Percentiles rank a stretch among this genome's conserved stretches.
Evolutionary conservation across 148 eudicot species (phyloP).

Genomic region (Nepenthes mirabilis): DNA sequence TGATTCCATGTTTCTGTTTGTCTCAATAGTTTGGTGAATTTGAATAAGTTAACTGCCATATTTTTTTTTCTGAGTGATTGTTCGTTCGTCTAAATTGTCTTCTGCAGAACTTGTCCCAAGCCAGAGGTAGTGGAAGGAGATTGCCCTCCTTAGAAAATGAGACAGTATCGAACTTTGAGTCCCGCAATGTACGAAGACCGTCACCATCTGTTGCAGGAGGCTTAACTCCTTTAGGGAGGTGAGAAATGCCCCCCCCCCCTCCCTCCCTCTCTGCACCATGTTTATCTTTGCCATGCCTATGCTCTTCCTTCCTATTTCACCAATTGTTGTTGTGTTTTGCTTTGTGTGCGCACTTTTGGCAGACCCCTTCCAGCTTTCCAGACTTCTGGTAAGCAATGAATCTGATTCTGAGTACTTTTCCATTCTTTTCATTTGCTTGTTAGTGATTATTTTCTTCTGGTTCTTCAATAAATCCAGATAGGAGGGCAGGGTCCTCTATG

Average conservation of each 20-base stretch:
- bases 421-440: neutral
- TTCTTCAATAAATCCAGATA: slow-evolving; percentile 30
- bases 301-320: neutral
- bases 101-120: slow-evolving; percentile 44
- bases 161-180: slow-evolving; percentile 25
- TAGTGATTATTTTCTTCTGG: neutral
- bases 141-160: slow-evolving; percentile 35
- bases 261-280: neutral
- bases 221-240: neutral
- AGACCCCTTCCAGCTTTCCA: slow-evolving; percentile 71
- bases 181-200: slow-evolving; percentile 56
- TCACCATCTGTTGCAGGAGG: slow-evolving; percentile 38
- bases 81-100: neutral
- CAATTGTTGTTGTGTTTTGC: neutral
- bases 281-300: neutral
- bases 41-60: neutral
- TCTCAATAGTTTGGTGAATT: too few relatives aligned
- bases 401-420: neutral
- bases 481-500: slow-evolving; percentile 68
- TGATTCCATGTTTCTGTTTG: too few relatives aligned
- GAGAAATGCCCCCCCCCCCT: neutral
- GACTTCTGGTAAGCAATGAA: slow-evolving; percentile 56
- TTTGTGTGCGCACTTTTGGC: slow-evolving; percentile 10
- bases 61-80: neutral
- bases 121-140: slow-evolving; percentile 53